A percentile compares a stretch with the other conserved stretches of the same genome.
phyloP scores from a whole-genome alignment of 192 early-diverging fungal species.

The Mortierella alpina region DNA sequence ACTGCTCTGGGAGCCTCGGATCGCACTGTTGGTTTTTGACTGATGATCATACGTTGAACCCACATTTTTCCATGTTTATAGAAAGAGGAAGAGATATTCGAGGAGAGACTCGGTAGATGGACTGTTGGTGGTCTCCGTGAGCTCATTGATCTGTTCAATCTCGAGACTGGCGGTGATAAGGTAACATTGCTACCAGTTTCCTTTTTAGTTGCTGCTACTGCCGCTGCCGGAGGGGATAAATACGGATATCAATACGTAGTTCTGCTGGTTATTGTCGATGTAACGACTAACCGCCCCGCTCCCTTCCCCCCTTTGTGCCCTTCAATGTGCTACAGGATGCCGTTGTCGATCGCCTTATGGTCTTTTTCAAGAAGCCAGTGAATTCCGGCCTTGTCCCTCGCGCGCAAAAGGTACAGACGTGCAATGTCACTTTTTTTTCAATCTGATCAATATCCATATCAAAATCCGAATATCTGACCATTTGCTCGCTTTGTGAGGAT shows the following conservation, averaged over 20 bases:
- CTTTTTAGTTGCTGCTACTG: too few relatives aligned
- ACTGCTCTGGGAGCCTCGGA: too few relatives aligned
- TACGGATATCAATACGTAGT: too few relatives aligned
- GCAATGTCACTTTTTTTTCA: background rate
- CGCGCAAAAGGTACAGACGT: slow-evolving; percentile 4
- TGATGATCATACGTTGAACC: background rate
- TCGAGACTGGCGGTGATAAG: slow-evolving; percentile 33
- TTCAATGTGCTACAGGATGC: slow-evolving; percentile 1
- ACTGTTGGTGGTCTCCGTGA: slow-evolving; percentile 25
- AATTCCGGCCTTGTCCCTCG: slow-evolving; percentile 27
- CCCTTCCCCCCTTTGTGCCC: background rate
- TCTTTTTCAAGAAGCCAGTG: slow-evolving; percentile 23
- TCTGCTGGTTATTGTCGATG: background rate
- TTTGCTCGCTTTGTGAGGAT: background rate
- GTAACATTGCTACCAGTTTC: background rate
- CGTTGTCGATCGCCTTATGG: slow-evolving; percentile 17
- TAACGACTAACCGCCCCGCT: background rate
- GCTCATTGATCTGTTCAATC: slow-evolving; percentile 31
- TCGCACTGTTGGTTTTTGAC: background rate
- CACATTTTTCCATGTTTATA: background rate
- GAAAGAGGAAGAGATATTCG: slow-evolving; percentile 31
- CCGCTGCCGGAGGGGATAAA: too few relatives aligned
- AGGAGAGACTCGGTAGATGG: slow-evolving; percentile 23
- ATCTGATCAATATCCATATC: background rate
- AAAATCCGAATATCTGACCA: too few relatives aligned